These are phyloP conservation scores for Colletotrichum musae DNA, from an alignment of 2,329 filamentous ascomycete species.

Conservation along the genomic window DNA sequence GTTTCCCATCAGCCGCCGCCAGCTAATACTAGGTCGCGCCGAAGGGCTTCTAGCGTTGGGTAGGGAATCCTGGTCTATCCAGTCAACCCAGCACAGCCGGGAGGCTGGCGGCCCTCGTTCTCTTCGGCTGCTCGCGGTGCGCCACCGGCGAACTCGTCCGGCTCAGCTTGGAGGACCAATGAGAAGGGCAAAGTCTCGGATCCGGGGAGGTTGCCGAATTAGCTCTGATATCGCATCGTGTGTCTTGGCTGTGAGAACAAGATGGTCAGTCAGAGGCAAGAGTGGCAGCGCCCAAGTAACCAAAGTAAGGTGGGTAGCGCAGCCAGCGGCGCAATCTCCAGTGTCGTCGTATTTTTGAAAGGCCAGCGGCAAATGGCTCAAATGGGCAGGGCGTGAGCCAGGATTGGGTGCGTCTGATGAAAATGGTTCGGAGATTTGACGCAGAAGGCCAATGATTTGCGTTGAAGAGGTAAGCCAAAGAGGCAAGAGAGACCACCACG, in stretches of 20 bases:
- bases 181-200: background rate
- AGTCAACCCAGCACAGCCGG: conserved; percentile 21
- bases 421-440: conserved; percentile 38
- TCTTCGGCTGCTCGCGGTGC: background rate
- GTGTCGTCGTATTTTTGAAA: background rate
- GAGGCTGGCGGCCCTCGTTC: conserved; percentile 18
- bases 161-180: conserved; percentile 12
- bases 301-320: conserved; percentile 1
- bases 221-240: conserved; percentile 17
- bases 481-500: background rate
- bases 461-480: conserved; percentile 4
- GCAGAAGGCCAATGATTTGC: conserved; percentile 32
- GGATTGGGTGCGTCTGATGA: conserved; percentile 27
- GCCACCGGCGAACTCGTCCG: conserved; percentile 26
- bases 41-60: conserved; percentile 31
- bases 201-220: background rate
- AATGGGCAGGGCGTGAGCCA: conserved; percentile 6
- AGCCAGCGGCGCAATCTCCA: too few relatives aligned
- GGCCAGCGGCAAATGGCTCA: conserved; percentile 9
- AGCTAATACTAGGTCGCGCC: conserved; percentile 6
- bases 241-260: conserved; percentile 16
- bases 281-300: too few relatives aligned
- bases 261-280: background rate
- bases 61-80: conserved; percentile 18
- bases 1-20: background rate